Percentiles rank a stretch among this genome's conserved stretches.
These are phyloP conservation scores for Solanum hybrid DNA, from an alignment of 305 asterid species.

Conservation along the genomic window DNA sequence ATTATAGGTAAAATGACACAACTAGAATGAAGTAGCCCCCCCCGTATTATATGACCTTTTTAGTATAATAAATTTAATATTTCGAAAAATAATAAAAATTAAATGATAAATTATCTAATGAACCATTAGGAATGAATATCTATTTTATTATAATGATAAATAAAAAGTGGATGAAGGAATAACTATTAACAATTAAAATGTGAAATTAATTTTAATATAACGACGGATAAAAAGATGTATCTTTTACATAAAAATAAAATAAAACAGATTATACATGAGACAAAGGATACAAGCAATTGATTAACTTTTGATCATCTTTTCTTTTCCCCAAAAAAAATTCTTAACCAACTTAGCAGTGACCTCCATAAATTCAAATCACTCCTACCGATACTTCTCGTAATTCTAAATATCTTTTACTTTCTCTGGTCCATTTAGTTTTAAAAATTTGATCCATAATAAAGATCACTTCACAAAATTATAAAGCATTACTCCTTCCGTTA, in stretches of 20 bases:
- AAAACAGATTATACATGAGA: neutral
- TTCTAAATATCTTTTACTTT: neutral
- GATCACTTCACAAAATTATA: neutral
- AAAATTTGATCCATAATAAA: neutral
- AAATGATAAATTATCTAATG: too few species aligned
- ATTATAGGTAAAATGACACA: too few species aligned
- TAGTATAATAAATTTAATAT: too few species aligned
- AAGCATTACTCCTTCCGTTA: neutral
- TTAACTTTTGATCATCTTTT: neutral
- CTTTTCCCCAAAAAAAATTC: neutral
- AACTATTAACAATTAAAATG: too few species aligned
- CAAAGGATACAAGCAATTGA: neutral
- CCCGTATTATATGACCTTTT: too few species aligned
- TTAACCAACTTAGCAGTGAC: neutral
- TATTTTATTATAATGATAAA: too few species aligned
- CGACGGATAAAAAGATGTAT: neutral
- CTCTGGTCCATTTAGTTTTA: neutral
- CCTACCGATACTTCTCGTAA: neutral
- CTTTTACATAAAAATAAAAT: neutral
- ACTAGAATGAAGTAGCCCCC: too few species aligned
- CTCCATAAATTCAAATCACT: neutral
- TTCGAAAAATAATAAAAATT: too few species aligned
- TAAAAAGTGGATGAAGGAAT: too few species aligned
- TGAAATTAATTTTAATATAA: neutral
- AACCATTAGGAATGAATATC: too few species aligned